Percentiles rank a stretch among this genome's conserved stretches.
Evolutionary conservation across 1,139 yeast genomes (phyloP).

Genomic region (Lizanozyma gosingica): DNA sequence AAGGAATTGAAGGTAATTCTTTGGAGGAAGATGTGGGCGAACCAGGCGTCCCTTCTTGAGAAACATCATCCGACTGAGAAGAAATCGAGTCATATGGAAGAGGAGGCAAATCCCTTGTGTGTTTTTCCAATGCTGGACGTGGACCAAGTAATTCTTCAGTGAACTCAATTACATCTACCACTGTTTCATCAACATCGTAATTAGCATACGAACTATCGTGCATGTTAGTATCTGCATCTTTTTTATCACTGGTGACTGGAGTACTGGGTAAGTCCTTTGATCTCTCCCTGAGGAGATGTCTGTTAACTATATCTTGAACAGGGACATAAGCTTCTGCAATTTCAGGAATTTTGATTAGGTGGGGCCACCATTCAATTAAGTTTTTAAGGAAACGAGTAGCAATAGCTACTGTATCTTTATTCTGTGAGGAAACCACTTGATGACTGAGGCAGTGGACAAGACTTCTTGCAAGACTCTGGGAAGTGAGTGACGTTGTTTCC

Average conservation of each 20-base stretch:
- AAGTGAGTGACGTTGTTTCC: constrained; percentile 35
- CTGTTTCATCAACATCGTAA: background rate
- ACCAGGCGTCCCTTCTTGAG: background rate
- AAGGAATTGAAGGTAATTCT: background rate
- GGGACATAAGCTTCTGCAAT: background rate
- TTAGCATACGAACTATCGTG: background rate
- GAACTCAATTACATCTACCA: too few species aligned
- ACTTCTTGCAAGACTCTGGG: constrained; percentile 37
- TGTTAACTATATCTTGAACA: too few species aligned
- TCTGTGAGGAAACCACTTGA: constrained; percentile 35
- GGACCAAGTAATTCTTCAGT: background rate
- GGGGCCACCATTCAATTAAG: constrained; percentile 36
- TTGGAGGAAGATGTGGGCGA: too few species aligned
- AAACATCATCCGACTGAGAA: too few species aligned
- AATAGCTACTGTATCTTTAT: constrained; percentile 37
- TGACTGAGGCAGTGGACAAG: constrained; percentile 46
- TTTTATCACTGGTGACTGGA: background rate
- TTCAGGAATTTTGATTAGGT: background rate
- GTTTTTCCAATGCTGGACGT: background rate
- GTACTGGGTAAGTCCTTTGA: background rate
- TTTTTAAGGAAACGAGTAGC: constrained; percentile 44
- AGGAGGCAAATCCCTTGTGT: background rate
- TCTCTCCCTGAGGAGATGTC: background rate
- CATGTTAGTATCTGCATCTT: background rate
- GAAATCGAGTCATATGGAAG: background rate